Conservation (phyloP, 1,284 basidiomycete genomes). For the Ganoderma lucidum region DNA sequence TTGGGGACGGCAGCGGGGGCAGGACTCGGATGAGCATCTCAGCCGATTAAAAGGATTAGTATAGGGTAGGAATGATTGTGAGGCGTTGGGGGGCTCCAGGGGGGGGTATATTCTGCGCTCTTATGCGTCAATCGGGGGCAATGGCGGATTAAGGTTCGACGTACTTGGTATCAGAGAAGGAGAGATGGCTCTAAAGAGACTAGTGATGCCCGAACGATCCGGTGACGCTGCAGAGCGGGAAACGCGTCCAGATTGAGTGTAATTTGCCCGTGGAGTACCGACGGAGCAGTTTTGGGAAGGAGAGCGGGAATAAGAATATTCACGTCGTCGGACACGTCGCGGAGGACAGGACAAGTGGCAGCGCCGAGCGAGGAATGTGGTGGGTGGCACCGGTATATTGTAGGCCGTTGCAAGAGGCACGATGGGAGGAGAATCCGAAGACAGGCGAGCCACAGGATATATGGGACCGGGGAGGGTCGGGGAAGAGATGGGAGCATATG, state of each 20-base stretch:
- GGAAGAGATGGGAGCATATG: conserved; percentile 14
- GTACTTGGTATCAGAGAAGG: conserved; percentile 24
- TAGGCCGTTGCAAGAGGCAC: neutral
- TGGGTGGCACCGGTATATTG: conserved; percentile 8
- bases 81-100: conserved; percentile 11
- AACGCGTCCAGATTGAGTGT: neutral
- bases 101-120: conserved; percentile 25
- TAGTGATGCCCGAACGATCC: conserved; percentile 22
- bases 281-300: neutral
- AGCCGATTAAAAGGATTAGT: conserved; percentile 22
- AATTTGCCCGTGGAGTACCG: neutral
- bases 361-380: conserved; percentile 9
- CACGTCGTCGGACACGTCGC: conserved; percentile 15
- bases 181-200: conserved; percentile 16
- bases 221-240: conserved; percentile 13
- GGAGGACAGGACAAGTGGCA: neutral
- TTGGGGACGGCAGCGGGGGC: conserved; percentile 60
- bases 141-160: conserved; percentile 1
- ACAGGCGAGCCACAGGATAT: conserved; percentile 3
- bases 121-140: neutral
- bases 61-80: conserved; percentile 26
- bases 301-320: neutral
- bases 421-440: neutral
- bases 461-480: conserved; percentile 1
- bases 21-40: conserved; percentile 77